A percentile compares a stretch with the other conserved stretches of the same genome.
phyloP scores from a whole-genome alignment of 2,329 filamentous ascomycete genomes.

The Exophiala sp. region DNA sequence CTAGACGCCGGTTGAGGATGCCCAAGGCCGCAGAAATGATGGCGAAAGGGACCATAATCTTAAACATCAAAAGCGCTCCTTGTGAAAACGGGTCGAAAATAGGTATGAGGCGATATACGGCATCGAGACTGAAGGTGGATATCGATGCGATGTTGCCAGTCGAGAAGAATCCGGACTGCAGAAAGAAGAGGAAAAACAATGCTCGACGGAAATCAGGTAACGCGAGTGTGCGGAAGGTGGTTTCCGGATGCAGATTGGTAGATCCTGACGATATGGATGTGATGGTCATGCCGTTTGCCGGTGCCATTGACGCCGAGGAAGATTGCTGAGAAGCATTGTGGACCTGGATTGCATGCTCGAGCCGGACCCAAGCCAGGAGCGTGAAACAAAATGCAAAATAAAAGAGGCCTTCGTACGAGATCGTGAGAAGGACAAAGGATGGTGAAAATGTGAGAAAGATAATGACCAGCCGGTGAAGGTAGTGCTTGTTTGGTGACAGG shows the following conservation, averaged over 20 bases:
- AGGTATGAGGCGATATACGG: slow-evolving; percentile 80
- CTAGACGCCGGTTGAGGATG: slow-evolving; percentile 78
- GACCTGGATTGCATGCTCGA: slow-evolving; percentile 68
- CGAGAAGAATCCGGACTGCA: slow-evolving; percentile 95
- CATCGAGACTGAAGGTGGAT: slow-evolving; percentile 89
- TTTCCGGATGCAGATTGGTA: slow-evolving; percentile 31
- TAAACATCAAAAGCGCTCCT: slow-evolving; percentile 78
- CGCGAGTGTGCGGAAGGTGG: slow-evolving; percentile 62
- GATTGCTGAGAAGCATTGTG: slow-evolving; percentile 27
- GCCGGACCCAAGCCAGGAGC: slow-evolving; percentile 82
- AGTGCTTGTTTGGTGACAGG: slow-evolving; percentile 76
- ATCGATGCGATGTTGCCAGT: slow-evolving; percentile 94
- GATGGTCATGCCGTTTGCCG: slow-evolving; percentile 18
- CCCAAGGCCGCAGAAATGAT: slow-evolving; percentile 92
- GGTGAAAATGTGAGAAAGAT: slow-evolving; percentile 92
- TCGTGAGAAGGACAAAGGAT: slow-evolving; percentile 90
- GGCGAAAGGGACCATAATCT: slow-evolving; percentile 89
- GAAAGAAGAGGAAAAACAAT: slow-evolving; percentile 89
- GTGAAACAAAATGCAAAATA: slow-evolving; percentile 85
- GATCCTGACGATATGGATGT: slow-evolving; percentile 29
- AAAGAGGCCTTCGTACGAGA: slow-evolving; percentile 95
- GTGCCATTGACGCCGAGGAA: slow-evolving; percentile 7
- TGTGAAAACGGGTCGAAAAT: slow-evolving; percentile 94
- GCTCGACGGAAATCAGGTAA: slow-evolving; percentile 83
- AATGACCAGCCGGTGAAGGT: slow-evolving; percentile 82